Evolutionary conservation across 495 filamentous ascomycete genomes (phyloP).

Genomic region (Apodospora peruviana): DNA sequence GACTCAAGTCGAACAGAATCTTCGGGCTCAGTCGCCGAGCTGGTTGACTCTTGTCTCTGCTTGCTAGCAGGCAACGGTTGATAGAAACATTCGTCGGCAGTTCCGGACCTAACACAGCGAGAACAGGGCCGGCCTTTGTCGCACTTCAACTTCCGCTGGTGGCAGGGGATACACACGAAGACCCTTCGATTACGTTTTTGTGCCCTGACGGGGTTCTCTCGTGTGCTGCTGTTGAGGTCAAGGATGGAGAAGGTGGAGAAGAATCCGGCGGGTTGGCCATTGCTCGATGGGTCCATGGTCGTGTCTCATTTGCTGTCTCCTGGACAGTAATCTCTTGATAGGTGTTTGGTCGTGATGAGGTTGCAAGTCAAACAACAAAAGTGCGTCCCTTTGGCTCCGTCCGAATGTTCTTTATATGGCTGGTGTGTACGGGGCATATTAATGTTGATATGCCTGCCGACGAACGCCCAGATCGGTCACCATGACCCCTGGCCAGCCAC

Average conservation of each 20-base stretch:
- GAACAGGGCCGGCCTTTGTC: constrained; percentile 23
- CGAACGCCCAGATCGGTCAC: no score
- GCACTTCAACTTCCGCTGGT: constrained; percentile 23
- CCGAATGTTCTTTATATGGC: no score
- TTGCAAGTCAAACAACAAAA: no score
- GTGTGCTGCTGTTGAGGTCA: constrained; percentile 16
- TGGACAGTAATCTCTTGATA: no score
- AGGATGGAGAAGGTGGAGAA: constrained; percentile 24
- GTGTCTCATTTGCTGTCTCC: no score
- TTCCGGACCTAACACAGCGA: constrained; percentile 17
- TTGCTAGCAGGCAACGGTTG: constrained; percentile 5
- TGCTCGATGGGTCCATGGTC: constrained; percentile 10
- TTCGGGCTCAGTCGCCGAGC: constrained; percentile 4
- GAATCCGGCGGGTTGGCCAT: constrained; percentile 19
- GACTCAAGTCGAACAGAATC: not conserved
- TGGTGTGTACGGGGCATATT: no score
- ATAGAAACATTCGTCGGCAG: constrained; percentile 19
- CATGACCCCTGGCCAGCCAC: no score
- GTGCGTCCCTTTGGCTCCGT: no score
- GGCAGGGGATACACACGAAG: constrained; percentile 25
- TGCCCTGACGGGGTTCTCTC: constrained; percentile 12
- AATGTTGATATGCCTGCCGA: no score
- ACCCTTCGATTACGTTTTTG: constrained; percentile 23
- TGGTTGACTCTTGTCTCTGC: constrained; percentile 4
- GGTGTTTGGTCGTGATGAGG: no score